Conservation (phyloP, 139 green algal genomes). For the Deuterostichococcus epilithicus region DNA sequence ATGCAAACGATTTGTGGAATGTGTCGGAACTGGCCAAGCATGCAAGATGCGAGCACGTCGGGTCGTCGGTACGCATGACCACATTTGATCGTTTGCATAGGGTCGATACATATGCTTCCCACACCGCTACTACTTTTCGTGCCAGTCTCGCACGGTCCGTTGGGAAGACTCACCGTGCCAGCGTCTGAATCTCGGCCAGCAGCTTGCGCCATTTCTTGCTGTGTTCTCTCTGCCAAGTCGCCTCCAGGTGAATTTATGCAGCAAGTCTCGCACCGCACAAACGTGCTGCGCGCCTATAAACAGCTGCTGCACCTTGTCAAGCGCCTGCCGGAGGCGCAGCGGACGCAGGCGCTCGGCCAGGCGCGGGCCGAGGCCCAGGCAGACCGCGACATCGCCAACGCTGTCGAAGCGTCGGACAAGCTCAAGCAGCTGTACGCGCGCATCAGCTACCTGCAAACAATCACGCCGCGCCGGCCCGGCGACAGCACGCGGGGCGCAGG, state of each 20-base stretch:
- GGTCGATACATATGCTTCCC: too few relatives aligned
- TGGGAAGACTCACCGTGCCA: neutral
- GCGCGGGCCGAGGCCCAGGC: slow-evolving; percentile 21
- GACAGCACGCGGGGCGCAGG: slow-evolving; percentile 26
- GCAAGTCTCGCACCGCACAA: slow-evolving; percentile 4
- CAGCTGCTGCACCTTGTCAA: slow-evolving; percentile 45
- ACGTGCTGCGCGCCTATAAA: slow-evolving; percentile 39
- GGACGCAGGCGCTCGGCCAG: slow-evolving; percentile 8
- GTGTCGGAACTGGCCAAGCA: too few relatives aligned
- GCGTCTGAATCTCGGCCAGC: neutral
- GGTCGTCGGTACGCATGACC: too few relatives aligned
- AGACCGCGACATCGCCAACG: slow-evolving; percentile 26
- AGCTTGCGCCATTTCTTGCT: neutral
- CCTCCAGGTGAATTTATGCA: too few relatives aligned
- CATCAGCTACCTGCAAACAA: slow-evolving; percentile 56
- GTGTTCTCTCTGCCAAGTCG: too few relatives aligned
- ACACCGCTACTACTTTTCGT: neutral
- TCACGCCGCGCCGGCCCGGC: slow-evolving; percentile 28
- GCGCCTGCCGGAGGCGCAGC: slow-evolving; percentile 25
- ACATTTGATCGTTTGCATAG: too few relatives aligned
- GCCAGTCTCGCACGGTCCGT: too few relatives aligned
- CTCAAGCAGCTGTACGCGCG: slow-evolving; percentile 47
- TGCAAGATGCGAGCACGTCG: too few relatives aligned
- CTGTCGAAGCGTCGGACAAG: slow-evolving; percentile 27
- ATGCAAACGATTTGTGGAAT: too few relatives aligned